phyloP scores from a whole-genome alignment of 192 early-diverging fungal genomes.

The Lobosporangium transversale region DNA sequence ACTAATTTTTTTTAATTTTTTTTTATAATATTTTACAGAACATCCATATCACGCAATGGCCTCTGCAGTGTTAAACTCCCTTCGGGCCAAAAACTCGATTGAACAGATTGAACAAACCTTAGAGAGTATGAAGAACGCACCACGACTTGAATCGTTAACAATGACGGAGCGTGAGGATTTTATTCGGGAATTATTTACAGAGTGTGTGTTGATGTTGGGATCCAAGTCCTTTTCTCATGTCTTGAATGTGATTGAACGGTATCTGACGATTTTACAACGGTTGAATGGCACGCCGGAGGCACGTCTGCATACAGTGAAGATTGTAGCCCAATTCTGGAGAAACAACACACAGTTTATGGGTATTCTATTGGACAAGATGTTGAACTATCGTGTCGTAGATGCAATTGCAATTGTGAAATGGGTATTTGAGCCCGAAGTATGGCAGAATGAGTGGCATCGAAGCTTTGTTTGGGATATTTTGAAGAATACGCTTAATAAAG shows the following conservation, averaged over 20 bases:
- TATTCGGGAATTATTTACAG: constrained; percentile 78
- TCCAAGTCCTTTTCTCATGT: constrained; percentile 95
- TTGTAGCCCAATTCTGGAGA: constrained; percentile 87
- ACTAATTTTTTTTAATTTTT: too few species aligned
- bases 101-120: constrained; percentile 59
- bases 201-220: constrained; percentile 87
- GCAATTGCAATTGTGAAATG: constrained; percentile 82
- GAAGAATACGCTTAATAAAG: constrained; percentile 85
- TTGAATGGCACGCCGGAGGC: constrained; percentile 71
- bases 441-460: constrained; percentile 53
- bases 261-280: constrained; percentile 68
- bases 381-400: constrained; percentile 95
- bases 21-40: too few species aligned
- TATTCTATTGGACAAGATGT: constrained; percentile 92
- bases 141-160: constrained; percentile 31
- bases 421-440: constrained; percentile 72
- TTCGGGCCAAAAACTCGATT: constrained; percentile 58
- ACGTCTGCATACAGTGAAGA: constrained; percentile 77
- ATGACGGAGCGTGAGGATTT: constrained; percentile 60
- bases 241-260: constrained; percentile 90
- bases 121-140: constrained; percentile 55
- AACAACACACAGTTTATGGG: constrained; percentile 91
- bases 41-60: constrained; percentile 56
- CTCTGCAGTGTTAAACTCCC: constrained; percentile 51
- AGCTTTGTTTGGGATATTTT: constrained; percentile 85